A percentile compares a stretch with the other conserved stretches of the same genome.
These are phyloP conservation scores for Eudorina sp. DNA, from an alignment of 139 green algal species.

Conservation along the genomic window DNA sequence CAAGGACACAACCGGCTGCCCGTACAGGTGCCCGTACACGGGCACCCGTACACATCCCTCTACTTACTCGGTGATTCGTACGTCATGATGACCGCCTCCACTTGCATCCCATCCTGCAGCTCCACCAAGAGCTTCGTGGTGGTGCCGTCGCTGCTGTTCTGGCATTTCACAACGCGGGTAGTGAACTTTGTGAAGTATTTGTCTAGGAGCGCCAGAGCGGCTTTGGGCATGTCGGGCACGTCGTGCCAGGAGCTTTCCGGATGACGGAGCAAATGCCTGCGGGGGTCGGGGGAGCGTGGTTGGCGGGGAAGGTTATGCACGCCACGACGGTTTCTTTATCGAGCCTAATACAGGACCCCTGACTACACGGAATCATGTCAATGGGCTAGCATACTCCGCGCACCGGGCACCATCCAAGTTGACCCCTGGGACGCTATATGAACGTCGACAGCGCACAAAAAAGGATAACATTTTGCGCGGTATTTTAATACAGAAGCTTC, in stretches of 20 bases:
- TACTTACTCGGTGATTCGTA: constrained; percentile 79
- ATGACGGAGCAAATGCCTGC: constrained; percentile 76
- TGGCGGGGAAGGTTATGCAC: no score
- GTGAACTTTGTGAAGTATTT: constrained; percentile 72
- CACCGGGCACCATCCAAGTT: no score
- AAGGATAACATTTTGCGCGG: no score
- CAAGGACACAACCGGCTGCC: no score
- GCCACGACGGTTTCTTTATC: no score
- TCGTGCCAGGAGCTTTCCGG: constrained; percentile 68
- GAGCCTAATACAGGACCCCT: no score
- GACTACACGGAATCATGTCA: no score
- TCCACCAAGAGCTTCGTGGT: constrained; percentile 92
- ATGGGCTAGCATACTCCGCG: no score
- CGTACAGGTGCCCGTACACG: no score
- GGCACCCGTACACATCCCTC: not conserved
- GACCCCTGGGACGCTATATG: no score
- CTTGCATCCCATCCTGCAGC: constrained; percentile 92
- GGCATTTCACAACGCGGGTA: constrained; percentile 60
- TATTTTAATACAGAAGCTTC: no score
- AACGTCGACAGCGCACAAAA: no score
- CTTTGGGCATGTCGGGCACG: constrained; percentile 82
- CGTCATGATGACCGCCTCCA: constrained; percentile 94
- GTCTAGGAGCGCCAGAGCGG: constrained; percentile 68
- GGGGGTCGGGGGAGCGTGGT: not conserved
- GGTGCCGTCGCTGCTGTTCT: constrained; percentile 73